phyloP scores from a whole-genome alignment of 352 stramenopile genomes.

The Phytophthora colocasiae region DNA sequence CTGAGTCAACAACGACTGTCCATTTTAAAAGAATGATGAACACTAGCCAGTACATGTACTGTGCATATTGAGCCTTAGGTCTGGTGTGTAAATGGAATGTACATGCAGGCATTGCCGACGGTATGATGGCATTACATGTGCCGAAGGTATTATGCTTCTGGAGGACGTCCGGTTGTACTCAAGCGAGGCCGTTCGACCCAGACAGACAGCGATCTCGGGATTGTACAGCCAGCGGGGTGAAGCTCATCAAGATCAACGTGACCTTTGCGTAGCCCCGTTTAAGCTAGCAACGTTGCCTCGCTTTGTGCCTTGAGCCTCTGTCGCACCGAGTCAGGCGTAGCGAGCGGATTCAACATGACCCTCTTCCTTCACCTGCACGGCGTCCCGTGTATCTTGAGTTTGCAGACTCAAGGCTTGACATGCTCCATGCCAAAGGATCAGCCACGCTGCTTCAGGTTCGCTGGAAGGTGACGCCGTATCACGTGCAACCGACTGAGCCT shows the following conservation, averaged over 20 bases:
- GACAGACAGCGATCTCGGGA: conserved; percentile 21
- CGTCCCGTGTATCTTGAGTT: background rate
- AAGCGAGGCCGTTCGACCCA: conserved; percentile 7
- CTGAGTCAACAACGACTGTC: conserved; percentile 34
- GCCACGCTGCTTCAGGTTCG: background rate
- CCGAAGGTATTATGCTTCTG: no score
- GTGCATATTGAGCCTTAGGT: conserved; percentile 6
- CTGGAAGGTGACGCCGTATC: conserved; percentile 2
- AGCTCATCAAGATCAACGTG: conserved; percentile 18
- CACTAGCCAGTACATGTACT: conserved; percentile 24
- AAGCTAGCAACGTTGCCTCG: conserved; percentile 11
- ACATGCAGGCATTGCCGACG: no score
- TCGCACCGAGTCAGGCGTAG: conserved; percentile 19
- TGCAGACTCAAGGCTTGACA: background rate
- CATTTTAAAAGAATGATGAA: conserved; percentile 13
- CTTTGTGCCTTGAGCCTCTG: conserved; percentile 1
- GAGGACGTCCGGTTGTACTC: conserved; percentile 5
- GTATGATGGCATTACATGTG: no score
- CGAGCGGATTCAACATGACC: background rate
- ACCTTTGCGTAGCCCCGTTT: conserved; percentile 4
- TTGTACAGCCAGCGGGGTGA: conserved; percentile 9
- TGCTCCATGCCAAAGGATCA: background rate
- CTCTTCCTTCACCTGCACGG: background rate
- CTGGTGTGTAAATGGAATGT: background rate
- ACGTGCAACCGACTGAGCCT: background rate